Evolutionary conservation across 208 protist genomes (phyloP), one percentile per base, ranked within the genome.

Genomic region (Endotrypanum monterogeii): DNA sequence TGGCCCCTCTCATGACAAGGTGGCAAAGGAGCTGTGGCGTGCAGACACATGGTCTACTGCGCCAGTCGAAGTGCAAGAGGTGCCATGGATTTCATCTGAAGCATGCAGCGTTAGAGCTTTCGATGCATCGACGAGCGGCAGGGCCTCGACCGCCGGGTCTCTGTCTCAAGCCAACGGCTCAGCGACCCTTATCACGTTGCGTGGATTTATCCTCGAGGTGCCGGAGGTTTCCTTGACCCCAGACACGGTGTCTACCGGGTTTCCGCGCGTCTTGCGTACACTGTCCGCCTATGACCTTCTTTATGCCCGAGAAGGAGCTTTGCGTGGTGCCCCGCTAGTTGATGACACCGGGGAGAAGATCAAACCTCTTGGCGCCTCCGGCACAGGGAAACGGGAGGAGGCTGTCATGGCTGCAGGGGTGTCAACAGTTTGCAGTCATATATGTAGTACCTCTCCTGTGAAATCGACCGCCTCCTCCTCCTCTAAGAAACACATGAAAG

Each of bases 281-380:
- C 65, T 81, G 6, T 67, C 71, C 11, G 56, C 56, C 9, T 51
- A 67, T 20, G 76, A 81, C 55, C 25, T 81, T 18, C 3, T 56
- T 20, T 20, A 11, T 37, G 58, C 58, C 44, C 20, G 20, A 23
- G 25, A 35, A 1, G 23, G 32, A 28, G 18, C 58, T 37, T 37
- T 20, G 41, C 41, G 20, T 32, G 35, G 62, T 2, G 30, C n/a
- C 2, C 25, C 14, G 62, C 11, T 51, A 18, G 25, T 25, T n/a
- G 41, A 4, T 14, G 25, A 51, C 23, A 67, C 2, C 1, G 12
- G 8, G 23, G 44, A 14, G 8, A 20, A 67, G 1, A 1, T 0
- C n/a, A 30, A 37, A 16, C 1, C 18, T 6, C 14, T 16, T 35
- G 16, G 30, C 48, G 32, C 65, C n/a, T 46, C 32, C 65, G 20